phyloP scores from a whole-genome alignment of 2,329 filamentous ascomycete genomes.

The Aureobasidium sp. region DNA sequence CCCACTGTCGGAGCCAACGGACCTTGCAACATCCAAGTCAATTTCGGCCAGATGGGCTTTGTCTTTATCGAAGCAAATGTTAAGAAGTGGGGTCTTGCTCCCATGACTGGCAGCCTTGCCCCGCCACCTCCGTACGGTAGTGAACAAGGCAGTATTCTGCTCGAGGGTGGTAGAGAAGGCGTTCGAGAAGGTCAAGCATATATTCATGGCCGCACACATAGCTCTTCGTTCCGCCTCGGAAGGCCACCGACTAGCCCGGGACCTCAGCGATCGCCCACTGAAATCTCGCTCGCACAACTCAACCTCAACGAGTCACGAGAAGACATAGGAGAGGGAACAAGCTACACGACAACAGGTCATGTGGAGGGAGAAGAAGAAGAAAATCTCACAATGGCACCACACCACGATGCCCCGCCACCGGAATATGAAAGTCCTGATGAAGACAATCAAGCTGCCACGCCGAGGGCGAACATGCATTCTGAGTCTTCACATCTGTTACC shows the following conservation, averaged over 20 bases:
- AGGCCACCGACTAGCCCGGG: conserved; percentile 70
- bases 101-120: conserved; percentile 89
- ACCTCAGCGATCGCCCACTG: conserved; percentile 82
- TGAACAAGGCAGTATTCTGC: conserved; percentile 90
- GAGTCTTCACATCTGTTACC: conserved; percentile 19
- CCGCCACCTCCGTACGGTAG: conserved; percentile 95
- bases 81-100: conserved; percentile 98
- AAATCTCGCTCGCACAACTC: conserved; percentile 87
- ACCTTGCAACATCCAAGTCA: conserved; percentile 87
- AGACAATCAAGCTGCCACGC: conserved; percentile 21
- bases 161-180: conserved; percentile 66
- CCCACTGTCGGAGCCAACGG: conserved; percentile 95
- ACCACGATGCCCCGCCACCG: conserved; percentile 32
- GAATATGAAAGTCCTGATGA: conserved; percentile 42
- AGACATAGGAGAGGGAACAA: conserved; percentile 64
- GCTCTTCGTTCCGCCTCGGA: conserved; percentile 66
- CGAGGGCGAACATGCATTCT: conserved; percentile 23
- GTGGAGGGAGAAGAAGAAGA: conserved; percentile 1
- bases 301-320: conserved; percentile 58
- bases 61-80: conserved; percentile 99
- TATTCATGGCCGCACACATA: conserved; percentile 64
- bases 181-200: conserved; percentile 49
- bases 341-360: conserved; percentile 21
- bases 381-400: conserved; percentile 24
- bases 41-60: conserved; percentile 95